Percentiles rank a stretch among this genome's conserved stretches.
Conservation (phyloP, 2,329 filamentous ascomycete species). For the Lasiodiplodia sp. region DNA sequence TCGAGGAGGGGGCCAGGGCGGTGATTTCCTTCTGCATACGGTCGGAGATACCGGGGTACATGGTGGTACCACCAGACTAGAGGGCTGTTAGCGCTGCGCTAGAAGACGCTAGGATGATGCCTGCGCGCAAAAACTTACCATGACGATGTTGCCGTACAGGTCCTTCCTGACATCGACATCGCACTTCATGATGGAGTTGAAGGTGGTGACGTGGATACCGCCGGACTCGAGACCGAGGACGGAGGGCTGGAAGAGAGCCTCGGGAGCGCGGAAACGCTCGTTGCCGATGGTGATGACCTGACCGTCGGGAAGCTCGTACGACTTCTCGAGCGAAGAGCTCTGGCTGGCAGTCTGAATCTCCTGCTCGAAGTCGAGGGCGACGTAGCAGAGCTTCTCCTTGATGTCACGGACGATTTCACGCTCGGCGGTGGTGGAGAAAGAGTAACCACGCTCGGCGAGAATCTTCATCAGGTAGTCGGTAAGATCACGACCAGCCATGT, state of each 20-base stretch:
- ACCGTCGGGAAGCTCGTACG: conserved; percentile 98
- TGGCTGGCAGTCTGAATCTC: conserved; percentile 99
- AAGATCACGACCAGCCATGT: conserved; percentile 99
- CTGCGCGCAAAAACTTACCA: conserved; percentile 71
- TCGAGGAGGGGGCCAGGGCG: conserved; percentile 96
- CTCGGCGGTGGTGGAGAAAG: conserved; percentile 99
- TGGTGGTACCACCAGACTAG: conserved; percentile 99
- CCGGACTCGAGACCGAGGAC: conserved; percentile 98
- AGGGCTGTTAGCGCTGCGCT: conserved; percentile 45
- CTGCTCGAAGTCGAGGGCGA: conserved; percentile 99
- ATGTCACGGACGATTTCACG: conserved; percentile 99
- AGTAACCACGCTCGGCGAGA: conserved; percentile 97
- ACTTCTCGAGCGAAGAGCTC: conserved; percentile 99
- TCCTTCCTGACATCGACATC: conserved; percentile 99
- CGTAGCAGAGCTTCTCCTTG: conserved; percentile 99
- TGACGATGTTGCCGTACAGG: conserved; percentile 99
- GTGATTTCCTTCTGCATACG: conserved; percentile 99
- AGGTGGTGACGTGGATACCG: conserved; percentile 99
- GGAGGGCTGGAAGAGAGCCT: conserved; percentile 99
- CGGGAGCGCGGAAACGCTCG: conserved; percentile 99
- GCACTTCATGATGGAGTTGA: conserved; percentile 99
- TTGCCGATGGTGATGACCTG: conserved; percentile 99
- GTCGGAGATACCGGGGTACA: conserved; percentile 99
- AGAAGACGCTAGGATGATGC: conserved; percentile 6
- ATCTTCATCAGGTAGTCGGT: conserved; percentile 99